Percentiles rank a stretch among this genome's conserved stretches.
phyloP scores from a whole-genome alignment of 1,284 basidiomycete species.

The Phellinidium pouzarii region DNA sequence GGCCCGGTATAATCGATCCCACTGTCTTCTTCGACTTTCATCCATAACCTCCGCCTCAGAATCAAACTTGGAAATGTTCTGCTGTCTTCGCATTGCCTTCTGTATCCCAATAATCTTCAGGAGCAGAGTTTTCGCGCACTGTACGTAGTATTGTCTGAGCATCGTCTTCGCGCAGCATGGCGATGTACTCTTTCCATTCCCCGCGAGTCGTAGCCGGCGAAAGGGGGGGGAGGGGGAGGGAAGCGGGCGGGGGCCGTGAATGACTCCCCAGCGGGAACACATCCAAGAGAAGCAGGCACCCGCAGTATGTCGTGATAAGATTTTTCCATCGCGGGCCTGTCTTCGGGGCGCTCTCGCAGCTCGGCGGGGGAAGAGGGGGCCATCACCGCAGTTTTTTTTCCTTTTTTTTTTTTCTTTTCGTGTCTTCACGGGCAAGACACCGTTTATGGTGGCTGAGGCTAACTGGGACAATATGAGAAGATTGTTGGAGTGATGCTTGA shows the following conservation, averaged over 20 bases:
- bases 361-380: background rate
- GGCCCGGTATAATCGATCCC: background rate
- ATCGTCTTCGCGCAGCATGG: background rate
- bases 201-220: background rate
- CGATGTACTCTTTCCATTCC: background rate
- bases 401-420: background rate
- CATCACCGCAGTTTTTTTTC: background rate
- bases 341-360: background rate
- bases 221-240: background rate
- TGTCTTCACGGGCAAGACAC: background rate
- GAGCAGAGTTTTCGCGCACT: background rate
- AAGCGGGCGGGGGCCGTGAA: background rate
- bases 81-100: background rate
- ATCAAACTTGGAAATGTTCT: conserved; percentile 1
- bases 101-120: background rate
- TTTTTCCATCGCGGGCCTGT: background rate
- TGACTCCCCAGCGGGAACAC: background rate
- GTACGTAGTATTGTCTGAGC: background rate
- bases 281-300: background rate
- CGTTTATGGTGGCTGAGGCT: background rate
- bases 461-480: too few species aligned
- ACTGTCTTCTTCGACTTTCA: background rate
- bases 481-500: background rate
- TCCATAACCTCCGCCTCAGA: background rate
- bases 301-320: background rate